Percentiles rank a stretch among this genome's conserved stretches.
These are phyloP conservation scores for Tephrocybe sp. DNA, from an alignment of 768 basidiomycete species.

Conservation along the genomic window DNA sequence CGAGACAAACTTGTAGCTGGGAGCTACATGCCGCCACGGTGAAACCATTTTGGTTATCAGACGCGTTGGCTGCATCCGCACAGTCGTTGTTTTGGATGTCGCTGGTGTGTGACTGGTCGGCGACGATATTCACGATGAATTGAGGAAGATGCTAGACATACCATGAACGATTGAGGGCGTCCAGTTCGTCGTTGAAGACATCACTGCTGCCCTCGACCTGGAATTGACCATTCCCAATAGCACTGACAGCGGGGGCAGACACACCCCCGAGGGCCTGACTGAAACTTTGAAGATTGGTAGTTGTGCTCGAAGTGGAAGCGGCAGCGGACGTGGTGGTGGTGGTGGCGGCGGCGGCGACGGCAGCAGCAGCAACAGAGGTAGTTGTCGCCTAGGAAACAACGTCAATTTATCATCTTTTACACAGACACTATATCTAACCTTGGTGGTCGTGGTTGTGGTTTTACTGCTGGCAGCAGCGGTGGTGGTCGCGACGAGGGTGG, in stretches of 20 bases:
- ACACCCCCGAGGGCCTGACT: conserved; percentile 50
- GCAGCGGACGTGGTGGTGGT: conserved; percentile 13
- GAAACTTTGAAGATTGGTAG: conserved; percentile 34
- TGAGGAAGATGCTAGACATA: conserved; percentile 16
- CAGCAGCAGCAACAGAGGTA: conserved; percentile 13
- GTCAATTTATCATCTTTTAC: too few relatives aligned
- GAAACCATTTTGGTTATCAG: conserved; percentile 45
- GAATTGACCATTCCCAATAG: conserved; percentile 41
- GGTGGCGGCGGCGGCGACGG: conserved; percentile 13
- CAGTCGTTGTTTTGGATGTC: conserved; percentile 62
- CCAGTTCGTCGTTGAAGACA: conserved; percentile 42
- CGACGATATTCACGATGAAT: not conserved
- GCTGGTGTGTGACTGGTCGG: too few relatives aligned
- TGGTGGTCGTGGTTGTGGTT: conserved; percentile 7
- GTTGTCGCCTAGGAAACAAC: conserved; percentile 1
- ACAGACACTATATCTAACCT: not conserved
- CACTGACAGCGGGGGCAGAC: conserved; percentile 43
- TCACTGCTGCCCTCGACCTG: conserved; percentile 50
- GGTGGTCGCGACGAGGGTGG: conserved; percentile 13
- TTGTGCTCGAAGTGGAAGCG: not conserved
- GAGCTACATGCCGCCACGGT: conserved; percentile 46
- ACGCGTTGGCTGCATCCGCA: conserved; percentile 54
- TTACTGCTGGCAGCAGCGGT: conserved; percentile 6
- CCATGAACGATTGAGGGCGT: conserved; percentile 52
- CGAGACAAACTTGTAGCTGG: conserved; percentile 43